Evolutionary conservation across 192 early-diverging fungal species (phyloP).

Genomic region (Cladochytrium replicatum): DNA sequence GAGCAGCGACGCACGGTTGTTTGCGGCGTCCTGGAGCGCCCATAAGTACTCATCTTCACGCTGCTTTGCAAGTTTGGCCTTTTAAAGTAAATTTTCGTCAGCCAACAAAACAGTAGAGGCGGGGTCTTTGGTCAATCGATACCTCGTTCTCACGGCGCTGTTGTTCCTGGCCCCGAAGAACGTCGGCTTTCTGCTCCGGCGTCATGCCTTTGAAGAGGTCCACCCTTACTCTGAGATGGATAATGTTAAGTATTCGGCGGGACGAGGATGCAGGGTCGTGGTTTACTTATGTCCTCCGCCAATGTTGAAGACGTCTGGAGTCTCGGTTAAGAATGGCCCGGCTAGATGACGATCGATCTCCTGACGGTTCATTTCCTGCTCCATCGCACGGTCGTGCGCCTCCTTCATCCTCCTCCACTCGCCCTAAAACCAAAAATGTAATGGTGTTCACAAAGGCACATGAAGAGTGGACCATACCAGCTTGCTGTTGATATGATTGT

Average conservation of each 20-base stretch:
- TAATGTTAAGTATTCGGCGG: background rate
- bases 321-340: slow-evolving; percentile 43
- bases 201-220: slow-evolving; percentile 53
- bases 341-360: slow-evolving; percentile 36
- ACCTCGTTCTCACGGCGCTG: slow-evolving; percentile 41
- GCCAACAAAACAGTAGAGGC: background rate
- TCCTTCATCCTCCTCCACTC: no score
- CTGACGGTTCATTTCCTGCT: slow-evolving; percentile 25
- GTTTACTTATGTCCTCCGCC: slow-evolving; percentile 40
- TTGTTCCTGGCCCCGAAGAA: slow-evolving; percentile 30
- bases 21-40: slow-evolving; percentile 27
- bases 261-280: no score
- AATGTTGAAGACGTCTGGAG: slow-evolving; percentile 39
- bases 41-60: slow-evolving; percentile 21
- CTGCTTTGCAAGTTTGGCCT: slow-evolving; percentile 16
- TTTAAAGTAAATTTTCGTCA: background rate
- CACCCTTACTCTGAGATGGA: slow-evolving; percentile 34
- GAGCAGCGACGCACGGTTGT: slow-evolving; percentile 27
- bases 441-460: background rate
- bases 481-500: slow-evolving; percentile 30
- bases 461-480: slow-evolving; percentile 17
- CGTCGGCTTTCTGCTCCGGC: slow-evolving; percentile 28
- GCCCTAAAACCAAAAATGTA: no score
- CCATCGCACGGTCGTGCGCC: background rate
- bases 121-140: no score